Percentiles rank a stretch among this genome's conserved stretches.
Conservation (phyloP, 2,329 filamentous ascomycete genomes). For the Chalara sp. region DNA sequence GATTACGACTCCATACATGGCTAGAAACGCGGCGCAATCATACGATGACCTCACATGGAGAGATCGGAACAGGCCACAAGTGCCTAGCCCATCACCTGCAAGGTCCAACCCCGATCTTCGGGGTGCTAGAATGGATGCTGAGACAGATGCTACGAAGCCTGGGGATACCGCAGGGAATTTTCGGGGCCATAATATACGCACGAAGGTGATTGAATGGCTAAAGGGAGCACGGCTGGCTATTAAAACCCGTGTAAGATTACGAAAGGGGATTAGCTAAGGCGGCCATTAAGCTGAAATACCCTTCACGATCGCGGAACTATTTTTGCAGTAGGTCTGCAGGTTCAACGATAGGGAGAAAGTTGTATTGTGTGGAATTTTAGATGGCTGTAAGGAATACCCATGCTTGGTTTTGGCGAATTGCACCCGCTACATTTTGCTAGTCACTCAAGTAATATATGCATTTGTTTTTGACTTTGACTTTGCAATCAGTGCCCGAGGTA, state of each 20-base stretch:
- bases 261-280: too few relatives aligned
- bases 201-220: conserved; percentile 21
- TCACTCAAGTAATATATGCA: too few relatives aligned
- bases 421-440: too few relatives aligned
- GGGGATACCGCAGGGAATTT: conserved; percentile 1
- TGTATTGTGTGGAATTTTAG: too few relatives aligned
- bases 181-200: conserved; percentile 16
- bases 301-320: too few relatives aligned
- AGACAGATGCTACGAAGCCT: conserved; percentile 5
- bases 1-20: conserved; percentile 19
- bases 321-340: too few relatives aligned
- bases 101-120: conserved; percentile 18
- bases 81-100: conserved; percentile 6
- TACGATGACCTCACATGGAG: conserved; percentile 23
- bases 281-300: too few relatives aligned
- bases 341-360: too few relatives aligned
- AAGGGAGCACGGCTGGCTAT: conserved; percentile 20
- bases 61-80: conserved; percentile 8
- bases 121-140: conserved; percentile 6
- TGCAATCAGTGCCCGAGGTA: too few relatives aligned
- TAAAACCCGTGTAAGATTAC: conserved; percentile 13
- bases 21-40: conserved; percentile 18
- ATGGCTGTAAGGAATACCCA: too few relatives aligned
- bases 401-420: too few relatives aligned
- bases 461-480: too few relatives aligned